Evolutionary conservation across 169 alveolate genomes (phyloP).

Genomic region (Cystoisospora suis): DNA sequence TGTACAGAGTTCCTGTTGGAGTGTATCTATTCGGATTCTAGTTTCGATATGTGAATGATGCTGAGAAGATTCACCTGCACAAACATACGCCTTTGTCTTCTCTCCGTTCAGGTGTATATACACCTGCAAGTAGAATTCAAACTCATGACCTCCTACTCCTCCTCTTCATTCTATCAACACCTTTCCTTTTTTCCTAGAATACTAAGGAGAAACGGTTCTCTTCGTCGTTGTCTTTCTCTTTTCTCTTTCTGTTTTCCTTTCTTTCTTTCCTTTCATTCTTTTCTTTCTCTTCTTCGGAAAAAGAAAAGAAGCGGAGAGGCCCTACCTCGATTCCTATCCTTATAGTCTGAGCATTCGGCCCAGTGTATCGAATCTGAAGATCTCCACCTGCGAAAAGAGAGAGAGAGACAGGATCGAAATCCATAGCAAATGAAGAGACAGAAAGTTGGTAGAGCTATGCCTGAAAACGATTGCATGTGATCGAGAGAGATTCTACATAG

Average conservation of each 20-base stretch:
- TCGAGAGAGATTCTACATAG: neutral
- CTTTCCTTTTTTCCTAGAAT: too few relatives aligned
- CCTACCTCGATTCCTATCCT: constrained; percentile 14
- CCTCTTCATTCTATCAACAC: too few relatives aligned
- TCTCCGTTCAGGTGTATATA: neutral
- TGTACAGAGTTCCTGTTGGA: neutral
- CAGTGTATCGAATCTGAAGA: neutral
- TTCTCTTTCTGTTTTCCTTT: too few relatives aligned
- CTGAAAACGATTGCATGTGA: neutral
- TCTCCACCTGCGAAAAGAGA: constrained; percentile 23
- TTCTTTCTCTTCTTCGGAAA: too few relatives aligned
- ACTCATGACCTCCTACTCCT: too few relatives aligned
- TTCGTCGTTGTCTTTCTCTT: too few relatives aligned
- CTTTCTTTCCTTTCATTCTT: too few relatives aligned
- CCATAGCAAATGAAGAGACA: neutral
- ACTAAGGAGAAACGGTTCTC: too few relatives aligned
- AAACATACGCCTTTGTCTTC: too few relatives aligned
- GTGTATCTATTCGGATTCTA: neutral
- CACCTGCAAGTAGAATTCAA: neutral
- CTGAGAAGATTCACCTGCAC: too few relatives aligned
- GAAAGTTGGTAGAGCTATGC: neutral
- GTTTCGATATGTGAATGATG: neutral
- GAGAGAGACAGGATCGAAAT: too few relatives aligned
- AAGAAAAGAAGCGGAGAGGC: too few relatives aligned
- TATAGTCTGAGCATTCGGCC: constrained; percentile 8